phyloP scores from a whole-genome alignment of 1,284 basidiomycete species.

The Malassezia psittaci region DNA sequence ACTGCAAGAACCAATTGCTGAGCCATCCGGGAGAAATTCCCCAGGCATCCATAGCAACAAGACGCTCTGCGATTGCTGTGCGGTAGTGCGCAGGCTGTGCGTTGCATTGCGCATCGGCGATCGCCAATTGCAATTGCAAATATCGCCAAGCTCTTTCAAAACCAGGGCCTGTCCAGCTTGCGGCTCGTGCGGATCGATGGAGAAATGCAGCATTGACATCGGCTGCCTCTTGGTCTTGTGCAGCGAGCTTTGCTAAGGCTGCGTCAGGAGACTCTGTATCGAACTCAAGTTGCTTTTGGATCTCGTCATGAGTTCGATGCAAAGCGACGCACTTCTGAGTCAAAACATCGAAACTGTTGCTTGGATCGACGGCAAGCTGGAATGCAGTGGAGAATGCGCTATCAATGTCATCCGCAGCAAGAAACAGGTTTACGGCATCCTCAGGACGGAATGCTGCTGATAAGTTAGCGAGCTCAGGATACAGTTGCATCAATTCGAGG shows the following conservation, averaged over 20 bases:
- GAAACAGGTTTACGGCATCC: slow-evolving; percentile 68
- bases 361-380: slow-evolving; percentile 72
- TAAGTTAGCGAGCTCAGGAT: slow-evolving; percentile 52
- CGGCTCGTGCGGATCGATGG: slow-evolving; percentile 26
- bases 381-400: slow-evolving; percentile 68
- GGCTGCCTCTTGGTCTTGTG: slow-evolving; percentile 12
- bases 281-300: background rate
- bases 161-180: slow-evolving; percentile 70
- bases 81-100: slow-evolving; percentile 47
- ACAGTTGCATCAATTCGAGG: slow-evolving; percentile 61
- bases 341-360: slow-evolving; percentile 68
- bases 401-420: slow-evolving; percentile 69
- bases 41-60: slow-evolving; percentile 56
- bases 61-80: slow-evolving; percentile 50
- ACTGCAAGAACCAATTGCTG: slow-evolving; percentile 59
- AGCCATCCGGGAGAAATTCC: slow-evolving; percentile 70
- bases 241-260: background rate
- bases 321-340: slow-evolving; percentile 62
- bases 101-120: slow-evolving; percentile 54
- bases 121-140: slow-evolving; percentile 65
- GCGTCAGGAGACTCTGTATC: slow-evolving; percentile 9
- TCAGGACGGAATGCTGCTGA: slow-evolving; percentile 25
- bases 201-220: slow-evolving; percentile 28
- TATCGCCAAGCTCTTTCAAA: slow-evolving; percentile 78
- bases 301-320: background rate